phyloP scores from a whole-genome alignment of 2,329 filamentous ascomycete species.

The Zymoseptoria ardabiliae region DNA sequence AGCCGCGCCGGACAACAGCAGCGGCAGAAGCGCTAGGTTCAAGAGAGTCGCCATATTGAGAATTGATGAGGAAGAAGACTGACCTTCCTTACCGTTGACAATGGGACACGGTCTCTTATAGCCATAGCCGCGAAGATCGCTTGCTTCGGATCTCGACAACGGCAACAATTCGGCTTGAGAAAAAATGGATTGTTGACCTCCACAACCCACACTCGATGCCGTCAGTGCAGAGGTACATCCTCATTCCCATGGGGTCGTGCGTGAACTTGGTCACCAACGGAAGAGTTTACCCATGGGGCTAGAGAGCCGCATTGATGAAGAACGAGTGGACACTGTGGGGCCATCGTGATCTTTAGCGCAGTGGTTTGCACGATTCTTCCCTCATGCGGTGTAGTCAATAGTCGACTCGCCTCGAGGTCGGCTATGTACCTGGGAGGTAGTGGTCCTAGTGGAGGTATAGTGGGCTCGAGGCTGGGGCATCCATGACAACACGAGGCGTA shows the following conservation, averaged over 20 bases:
- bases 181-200: not conserved
- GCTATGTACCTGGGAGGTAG: not conserved
- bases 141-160: not conserved
- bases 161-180: not conserved
- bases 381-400: not conserved
- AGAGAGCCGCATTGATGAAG: not conserved
- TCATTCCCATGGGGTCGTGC: not conserved
- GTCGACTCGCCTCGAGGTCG: not conserved
- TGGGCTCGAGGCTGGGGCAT: not conserved
- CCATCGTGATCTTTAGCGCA: not conserved
- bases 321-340: not conserved
- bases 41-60: conserved; percentile 9
- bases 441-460: not conserved
- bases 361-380: not conserved
- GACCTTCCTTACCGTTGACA: not conserved
- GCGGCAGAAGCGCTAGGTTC: conserved; percentile 4
- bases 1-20: not conserved
- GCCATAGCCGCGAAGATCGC: not conserved
- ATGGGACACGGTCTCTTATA: not conserved
- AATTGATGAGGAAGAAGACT: not conserved
- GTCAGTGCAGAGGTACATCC: not conserved
- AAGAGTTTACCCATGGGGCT: not conserved
- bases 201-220: not conserved
- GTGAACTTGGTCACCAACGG: not conserved
- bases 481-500: not conserved